Evolutionary conservation across 2,329 filamentous ascomycete genomes (phyloP), one percentile per base, ranked within the genome.

Genomic region (Zarea fungicola): DNA sequence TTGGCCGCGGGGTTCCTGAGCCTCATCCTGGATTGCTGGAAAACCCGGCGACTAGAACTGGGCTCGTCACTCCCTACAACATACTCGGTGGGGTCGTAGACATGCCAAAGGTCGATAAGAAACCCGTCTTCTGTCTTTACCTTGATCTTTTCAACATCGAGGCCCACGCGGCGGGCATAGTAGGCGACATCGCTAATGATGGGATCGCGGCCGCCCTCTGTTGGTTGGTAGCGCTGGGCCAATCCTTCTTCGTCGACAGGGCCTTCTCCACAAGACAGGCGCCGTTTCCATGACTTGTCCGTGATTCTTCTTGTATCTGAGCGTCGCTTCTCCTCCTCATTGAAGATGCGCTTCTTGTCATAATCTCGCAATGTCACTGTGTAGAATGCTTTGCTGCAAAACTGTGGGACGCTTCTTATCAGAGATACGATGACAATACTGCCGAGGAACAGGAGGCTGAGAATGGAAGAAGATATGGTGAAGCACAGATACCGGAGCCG

Each of bases 111-210:
- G 19, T 87, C 82, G 53, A 96, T 86, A 39, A 96, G 81, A 62
- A 96, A 96, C 1, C 91, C 91, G 60, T 97, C 92, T 63, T 96
- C 91, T 0, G 92, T 96, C 65, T 95, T 85, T 0, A 96, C 90
- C 42, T 87, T 76, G 59, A 89, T 88, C 9, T 79, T 78, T 61
- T 96, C 91, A 21, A 89, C 80, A 53, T 96, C 89, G 1, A 97
- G 76, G 0, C 92, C 92, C 13, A 96, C 89, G 11, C 91, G 77
- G 18, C 88, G 78, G 1, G 92, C 91, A 62, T 97, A 96, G 62
- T 96, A 93, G 3, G 78, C 77, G 18, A 91, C 80, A 58, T 96
- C 87, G 59, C 87, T 89, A 7, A 87, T 68, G 7, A 96, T 70
- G 3, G 80, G 84, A 64, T 96, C 92, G 6, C 77, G 80, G 0